A percentile compares a stretch with the other conserved stretches of the same genome.
phyloP scores from a whole-genome alignment of 176 grass and related monocot genomes.

The Lolium multiflorum region DNA sequence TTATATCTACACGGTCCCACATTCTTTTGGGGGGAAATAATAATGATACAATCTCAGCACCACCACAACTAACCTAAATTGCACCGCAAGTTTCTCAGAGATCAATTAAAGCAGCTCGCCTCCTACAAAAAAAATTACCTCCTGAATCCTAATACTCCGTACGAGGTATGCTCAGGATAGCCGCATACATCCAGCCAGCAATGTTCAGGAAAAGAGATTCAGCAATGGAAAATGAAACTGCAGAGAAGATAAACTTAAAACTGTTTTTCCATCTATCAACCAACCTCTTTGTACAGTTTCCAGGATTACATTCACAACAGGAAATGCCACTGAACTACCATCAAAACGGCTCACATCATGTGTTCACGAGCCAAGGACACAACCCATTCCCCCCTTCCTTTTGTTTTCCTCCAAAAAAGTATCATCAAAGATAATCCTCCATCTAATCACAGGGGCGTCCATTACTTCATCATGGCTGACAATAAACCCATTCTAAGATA shows the following conservation, averaged over 20 bases:
- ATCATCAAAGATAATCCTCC: conserved; percentile 1
- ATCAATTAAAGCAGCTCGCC: background rate
- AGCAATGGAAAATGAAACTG: background rate
- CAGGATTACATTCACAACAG: conserved; percentile 57
- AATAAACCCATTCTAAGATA: conserved; percentile 40
- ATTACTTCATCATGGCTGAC: conserved; percentile 35
- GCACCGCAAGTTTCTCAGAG: background rate
- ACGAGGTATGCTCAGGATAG: background rate
- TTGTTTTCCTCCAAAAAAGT: conserved; percentile 21
- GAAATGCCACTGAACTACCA: conserved; percentile 53
- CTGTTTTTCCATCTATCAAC: conserved; percentile 63
- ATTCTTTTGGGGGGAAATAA: background rate
- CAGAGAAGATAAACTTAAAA: conserved; percentile 24
- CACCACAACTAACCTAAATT: background rate
- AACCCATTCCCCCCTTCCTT: background rate
- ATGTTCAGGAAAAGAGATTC: background rate
- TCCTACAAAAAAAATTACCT: background rate
- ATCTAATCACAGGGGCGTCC: conserved; percentile 29
- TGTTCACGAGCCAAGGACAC: conserved; percentile 41
- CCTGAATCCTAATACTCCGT: background rate
- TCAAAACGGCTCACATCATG: conserved; percentile 47
- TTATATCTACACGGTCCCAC: background rate
- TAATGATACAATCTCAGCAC: background rate
- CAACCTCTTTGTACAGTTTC: conserved; percentile 73
- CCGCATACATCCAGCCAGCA: background rate